Evolutionary conservation across 805 yeast genomes (phyloP), one percentile per base, ranked within the genome.

Genomic region (Danielia oregonensis): DNA sequence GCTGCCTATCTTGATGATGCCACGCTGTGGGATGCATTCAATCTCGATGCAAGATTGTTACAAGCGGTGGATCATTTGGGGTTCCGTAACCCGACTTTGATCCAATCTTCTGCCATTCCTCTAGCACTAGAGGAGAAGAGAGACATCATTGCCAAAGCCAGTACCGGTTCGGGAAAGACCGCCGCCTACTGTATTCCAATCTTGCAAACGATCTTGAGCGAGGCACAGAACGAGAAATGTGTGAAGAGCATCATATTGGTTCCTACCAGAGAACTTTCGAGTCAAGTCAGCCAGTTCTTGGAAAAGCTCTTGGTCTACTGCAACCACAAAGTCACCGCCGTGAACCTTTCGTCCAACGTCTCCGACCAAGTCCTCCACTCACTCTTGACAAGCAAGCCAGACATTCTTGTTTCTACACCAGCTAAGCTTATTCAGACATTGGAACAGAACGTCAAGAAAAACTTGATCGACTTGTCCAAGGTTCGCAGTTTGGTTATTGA

Each of bases 131-230:
- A 86, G 44, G 93, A 91, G 47, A 85, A 82, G 54, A 82, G 88
- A 64, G 97, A 91, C 57, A 83, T 91, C 44, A 82, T 91, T 30
- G 97, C 97, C 24, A 81, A 85, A 55, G 96, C 97, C 5, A 79
- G 86, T 17, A 91, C 98, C 0, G 98, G 98, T 4, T 84, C 96
- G 6, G 97, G 97, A 45, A 91, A 91, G 60, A 91, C 97, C 0
- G 85, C 86, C 8, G 95, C 97, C 1, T 91, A 91, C 55, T 63
- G 82, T 43, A 74, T 91, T 31, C 98, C 98, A 5, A 81, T 93
- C 12, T 59, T 93, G 26, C 95, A 93, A 57, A 73, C 79, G 26
- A 74, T 93, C 26, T 65, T 91, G 39, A 63, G 68, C 15, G 51
- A 43, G n/a, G 35, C 35, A 6, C 29, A 63, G 48, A 39, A 56